phyloP scores from a whole-genome alignment of 2,329 filamentous ascomycete species.

The Fusarium sp. region DNA sequence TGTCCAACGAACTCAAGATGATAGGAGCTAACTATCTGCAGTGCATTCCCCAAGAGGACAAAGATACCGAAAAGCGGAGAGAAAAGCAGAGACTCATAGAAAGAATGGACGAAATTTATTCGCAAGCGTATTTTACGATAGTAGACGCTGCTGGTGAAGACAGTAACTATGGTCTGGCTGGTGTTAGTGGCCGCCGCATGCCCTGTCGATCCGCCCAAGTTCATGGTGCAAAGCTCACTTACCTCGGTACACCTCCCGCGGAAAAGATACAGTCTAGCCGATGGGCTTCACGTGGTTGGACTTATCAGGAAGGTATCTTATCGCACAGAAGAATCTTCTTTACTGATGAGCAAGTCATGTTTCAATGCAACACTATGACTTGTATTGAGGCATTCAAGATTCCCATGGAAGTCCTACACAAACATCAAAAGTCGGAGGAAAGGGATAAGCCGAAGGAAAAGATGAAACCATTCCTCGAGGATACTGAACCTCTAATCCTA shows the following conservation, averaged over 20 bases:
- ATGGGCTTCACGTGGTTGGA: background rate
- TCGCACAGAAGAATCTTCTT: background rate
- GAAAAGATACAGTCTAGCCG: background rate
- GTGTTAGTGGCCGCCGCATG: background rate
- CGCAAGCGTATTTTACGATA: background rate
- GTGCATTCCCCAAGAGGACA: background rate
- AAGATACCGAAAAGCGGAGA: too few relatives aligned
- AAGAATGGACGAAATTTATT: background rate
- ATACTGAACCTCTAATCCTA: too few relatives aligned
- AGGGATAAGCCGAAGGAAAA: too few relatives aligned
- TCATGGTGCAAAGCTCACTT: background rate
- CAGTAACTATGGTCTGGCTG: background rate
- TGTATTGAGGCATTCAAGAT: rapidly evolving
- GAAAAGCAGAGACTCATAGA: background rate
- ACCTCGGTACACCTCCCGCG: background rate
- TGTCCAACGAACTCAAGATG: rapidly evolving
- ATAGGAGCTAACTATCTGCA: background rate
- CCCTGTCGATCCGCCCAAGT: background rate
- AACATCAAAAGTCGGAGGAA: too few relatives aligned
- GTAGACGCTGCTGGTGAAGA: background rate
- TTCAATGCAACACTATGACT: background rate
- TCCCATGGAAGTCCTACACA: too few relatives aligned
- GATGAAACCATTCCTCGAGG: too few relatives aligned
- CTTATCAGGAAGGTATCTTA: rapidly evolving
- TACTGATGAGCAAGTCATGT: background rate